A percentile compares a stretch with the other conserved stretches of the same genome.
Conservation (phyloP, 169 alveolate species). For the Cryptosporidium xiaoi region DNA sequence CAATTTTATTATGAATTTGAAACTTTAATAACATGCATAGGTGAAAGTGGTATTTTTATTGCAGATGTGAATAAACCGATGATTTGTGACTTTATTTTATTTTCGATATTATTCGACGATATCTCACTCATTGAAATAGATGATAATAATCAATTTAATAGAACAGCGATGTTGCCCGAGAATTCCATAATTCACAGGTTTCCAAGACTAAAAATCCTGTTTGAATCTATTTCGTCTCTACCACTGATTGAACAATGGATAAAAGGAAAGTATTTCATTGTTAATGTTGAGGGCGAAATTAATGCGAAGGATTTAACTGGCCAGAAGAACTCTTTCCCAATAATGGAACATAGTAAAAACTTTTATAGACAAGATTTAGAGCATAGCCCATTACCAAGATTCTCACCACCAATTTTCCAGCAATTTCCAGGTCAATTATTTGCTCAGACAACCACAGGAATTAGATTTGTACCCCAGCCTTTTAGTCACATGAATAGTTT, state of each 20-base stretch:
- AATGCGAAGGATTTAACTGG: not conserved
- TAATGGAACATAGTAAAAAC: too few relatives aligned
- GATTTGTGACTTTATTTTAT: slow-evolving; percentile 68
- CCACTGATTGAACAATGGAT: slow-evolving; percentile 71
- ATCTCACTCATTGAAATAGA: slow-evolving; percentile 22
- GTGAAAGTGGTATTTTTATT: slow-evolving; percentile 66
- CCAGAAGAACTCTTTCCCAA: not conserved
- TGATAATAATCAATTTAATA: slow-evolving; percentile 17
- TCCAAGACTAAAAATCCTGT: slow-evolving; percentile 51
- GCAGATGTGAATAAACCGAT: slow-evolving; percentile 64
- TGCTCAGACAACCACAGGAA: slow-evolving; percentile 61
- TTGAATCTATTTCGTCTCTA: slow-evolving; percentile 15
- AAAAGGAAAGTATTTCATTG: slow-evolving; percentile 51
- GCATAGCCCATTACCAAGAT: not conserved
- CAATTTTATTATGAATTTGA: slow-evolving; percentile 62
- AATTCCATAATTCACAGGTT: slow-evolving; percentile 41
- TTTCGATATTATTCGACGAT: slow-evolving; percentile 63
- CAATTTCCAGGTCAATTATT: slow-evolving; percentile 18
- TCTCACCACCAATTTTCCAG: slow-evolving; percentile 14
- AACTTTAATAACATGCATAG: slow-evolving; percentile 45
- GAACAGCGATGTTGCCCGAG: slow-evolving; percentile 28
- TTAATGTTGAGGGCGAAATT: slow-evolving; percentile 20
- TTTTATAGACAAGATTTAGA: too few relatives aligned
- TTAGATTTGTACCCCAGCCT: slow-evolving; percentile 38
- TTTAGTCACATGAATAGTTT: not conserved